Base-by-base conservation (phyloP, 2,329 filamentous ascomycete species). In the Penicillium digitatum region DNA sequence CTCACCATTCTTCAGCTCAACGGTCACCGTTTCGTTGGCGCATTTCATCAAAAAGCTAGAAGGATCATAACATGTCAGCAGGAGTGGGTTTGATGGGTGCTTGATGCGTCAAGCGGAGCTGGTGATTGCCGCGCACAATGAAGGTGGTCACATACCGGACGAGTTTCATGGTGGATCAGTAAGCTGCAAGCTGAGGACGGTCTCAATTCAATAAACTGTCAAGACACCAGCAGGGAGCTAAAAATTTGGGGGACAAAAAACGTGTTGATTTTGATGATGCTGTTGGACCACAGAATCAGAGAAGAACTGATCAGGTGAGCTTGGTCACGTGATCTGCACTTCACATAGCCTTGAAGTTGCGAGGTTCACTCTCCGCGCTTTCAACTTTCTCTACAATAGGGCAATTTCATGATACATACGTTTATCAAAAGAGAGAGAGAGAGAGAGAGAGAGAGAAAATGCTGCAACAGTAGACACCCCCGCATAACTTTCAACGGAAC, bases 21-120 rank as follows among this genome's bases (percentile, higher is more conserved):
- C 89, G 42, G 93, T 97, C 69, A 97, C 94, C 69, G 94, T 96
- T 81, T 99, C 94, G 77, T 96, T 97, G 76, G 89, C 87, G 77
- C 93, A 97, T 82, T 99, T 99, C 93, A 97, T 97, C 67, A 99
- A 82, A 76, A 99, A 99, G 75, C 94, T 97, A 75, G 59, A 63
- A 56, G 40, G 34, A 48, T 45, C 34, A 57, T 66, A 35, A 62
- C 53, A 56, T 47, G 48, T 54, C 37, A 57, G 59, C 55, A 55
- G 40, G 52, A 44, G 54, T 57, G 45, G 48, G 42, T 59, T 62
- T 48, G 27, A 45, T 22, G 50, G 27, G 38, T 48, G 39, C 31
- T 38, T 24, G 51, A 35, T 34, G 51, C 47, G 62, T 55, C 46
- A 38, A 49, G 60, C 50, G 54, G 55, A 59, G 49, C 52, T 46